Conservation (phyloP, 192 early-diverging fungal genomes). For the Backusella psychrophila region DNA sequence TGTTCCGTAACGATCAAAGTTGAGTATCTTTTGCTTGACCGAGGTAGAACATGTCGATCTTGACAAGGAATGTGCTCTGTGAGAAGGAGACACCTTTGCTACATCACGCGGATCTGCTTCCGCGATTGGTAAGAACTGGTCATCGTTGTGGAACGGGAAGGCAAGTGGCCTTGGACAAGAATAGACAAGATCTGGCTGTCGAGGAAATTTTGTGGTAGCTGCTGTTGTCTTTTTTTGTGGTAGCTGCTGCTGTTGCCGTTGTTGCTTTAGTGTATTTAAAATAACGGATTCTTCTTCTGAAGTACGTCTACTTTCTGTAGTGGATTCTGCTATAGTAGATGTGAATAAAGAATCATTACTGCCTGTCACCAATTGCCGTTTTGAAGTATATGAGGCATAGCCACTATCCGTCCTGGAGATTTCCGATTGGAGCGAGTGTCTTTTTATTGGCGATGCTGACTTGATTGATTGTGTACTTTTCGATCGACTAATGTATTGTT, state of each 20-base stretch:
- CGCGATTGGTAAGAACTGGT: constrained; percentile 33
- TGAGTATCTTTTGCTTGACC: not conserved
- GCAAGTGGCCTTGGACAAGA: constrained; percentile 30
- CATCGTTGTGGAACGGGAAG: constrained; percentile 40
- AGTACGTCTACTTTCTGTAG: not conserved
- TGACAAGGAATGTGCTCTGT: not conserved
- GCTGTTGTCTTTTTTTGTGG: not conserved
- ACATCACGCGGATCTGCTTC: constrained; percentile 30
- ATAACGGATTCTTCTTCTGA: not conserved
- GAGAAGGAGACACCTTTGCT: constrained; percentile 8
- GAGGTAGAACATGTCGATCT: not conserved
- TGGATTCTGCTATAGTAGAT: not conserved
- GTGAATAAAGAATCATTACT: not conserved
- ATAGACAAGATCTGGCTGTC: constrained; percentile 22
- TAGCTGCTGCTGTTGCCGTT: not conserved
- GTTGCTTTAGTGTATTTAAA: not conserved
- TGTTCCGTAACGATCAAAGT: not conserved
- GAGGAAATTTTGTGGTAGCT: not conserved
- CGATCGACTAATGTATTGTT: not conserved
- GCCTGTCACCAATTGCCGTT: not conserved
- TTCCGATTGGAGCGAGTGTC: not conserved
- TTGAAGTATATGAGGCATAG: not conserved
- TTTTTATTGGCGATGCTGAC: not conserved
- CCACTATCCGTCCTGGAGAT: constrained; percentile 1
- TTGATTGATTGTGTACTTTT: not conserved